Base-by-base conservation (phyloP, 257 asterid genomes). In the Solanum infundibuliforme region DNA sequence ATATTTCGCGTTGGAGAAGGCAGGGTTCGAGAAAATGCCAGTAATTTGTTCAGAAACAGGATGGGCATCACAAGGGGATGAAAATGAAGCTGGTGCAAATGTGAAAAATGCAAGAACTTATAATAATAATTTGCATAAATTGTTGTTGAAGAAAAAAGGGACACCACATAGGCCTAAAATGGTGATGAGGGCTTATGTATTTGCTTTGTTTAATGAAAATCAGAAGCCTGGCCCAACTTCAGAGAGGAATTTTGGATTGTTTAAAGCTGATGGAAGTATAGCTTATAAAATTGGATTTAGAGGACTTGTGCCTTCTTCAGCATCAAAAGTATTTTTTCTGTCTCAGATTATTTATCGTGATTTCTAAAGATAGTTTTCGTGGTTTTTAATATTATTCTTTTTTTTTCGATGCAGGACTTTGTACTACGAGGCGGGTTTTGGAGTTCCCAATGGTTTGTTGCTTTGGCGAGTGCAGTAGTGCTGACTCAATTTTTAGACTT, bases 31-130 rank as follows among this genome's bases (percentile, higher is more conserved):
- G 23, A 90, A 88, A 79, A 95, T 94, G 96, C 93, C 92, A 11
- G 98, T 95, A 5, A 92, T 96, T n/a, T 98, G 95, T 75, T 95
- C 98, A 1, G 98, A 96, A 75, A 96, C 98, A 0, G 98, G 98
- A 3, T 96, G 98, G 98, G 98, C 96, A 34, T 96, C 98, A 0
- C 87, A 77, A 7, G 98, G 98, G 14, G 98, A 95, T 84, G 92
- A 83, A 11, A 89, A 72, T 5, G 98, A 94, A 89, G 92, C 94
- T 1, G 98, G 98, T 2, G 98, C 98, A 1, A 91, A 83, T 1
- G 10, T 86, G 84, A 90, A 89, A 69, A 96, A 95, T 35, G 98
- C 98, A 16, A 90, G 86, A 90, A 93, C 92, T 10, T 96, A 95
- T 38, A 94, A 96, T 41, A 29, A 41, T 0, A 95, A 96, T 71